Conservation (phyloP, 1,284 basidiomycete genomes). For the Puccinia triticina region DNA sequence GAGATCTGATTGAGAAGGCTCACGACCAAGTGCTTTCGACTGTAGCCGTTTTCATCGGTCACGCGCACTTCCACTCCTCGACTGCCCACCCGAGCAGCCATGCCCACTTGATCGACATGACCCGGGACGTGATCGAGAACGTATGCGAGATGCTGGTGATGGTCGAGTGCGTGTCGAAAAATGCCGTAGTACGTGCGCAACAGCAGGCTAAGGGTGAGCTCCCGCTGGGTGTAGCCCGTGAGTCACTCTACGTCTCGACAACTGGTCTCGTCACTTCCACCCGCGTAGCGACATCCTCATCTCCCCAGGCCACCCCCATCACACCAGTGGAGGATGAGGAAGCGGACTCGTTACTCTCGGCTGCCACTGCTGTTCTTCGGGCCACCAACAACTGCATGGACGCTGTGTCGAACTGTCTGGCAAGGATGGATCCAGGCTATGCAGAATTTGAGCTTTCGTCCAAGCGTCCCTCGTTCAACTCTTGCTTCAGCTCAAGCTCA, state of each 20-base stretch:
- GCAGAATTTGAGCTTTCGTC: conserved; percentile 24
- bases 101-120: conserved; percentile 89
- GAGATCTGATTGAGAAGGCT: conserved; percentile 70
- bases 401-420: conserved; percentile 67
- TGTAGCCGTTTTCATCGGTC: conserved; percentile 94
- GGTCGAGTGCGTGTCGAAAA: conserved; percentile 81
- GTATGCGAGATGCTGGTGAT: conserved; percentile 88
- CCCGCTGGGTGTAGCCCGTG: conserved; percentile 57
- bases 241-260: conserved; percentile 80
- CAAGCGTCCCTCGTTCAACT: neutral
- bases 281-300: conserved; percentile 64
- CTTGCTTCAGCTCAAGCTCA: neutral
- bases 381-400: conserved; percentile 84
- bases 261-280: conserved; percentile 85
- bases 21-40: conserved; percentile 89
- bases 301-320: conserved; percentile 52
- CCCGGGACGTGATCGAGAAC: conserved; percentile 87
- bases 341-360: conserved; percentile 72
- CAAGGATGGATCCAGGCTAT: neutral
- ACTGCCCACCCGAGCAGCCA: conserved; percentile 86
- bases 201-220: conserved; percentile 12
- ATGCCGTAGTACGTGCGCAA: conserved; percentile 48
- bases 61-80: conserved; percentile 88
- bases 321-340: conserved; percentile 72
- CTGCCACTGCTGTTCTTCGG: conserved; percentile 82